Evolutionary conservation across 2,329 filamentous ascomycete genomes (phyloP).

Genomic region (Aspergillus luchuensis): DNA sequence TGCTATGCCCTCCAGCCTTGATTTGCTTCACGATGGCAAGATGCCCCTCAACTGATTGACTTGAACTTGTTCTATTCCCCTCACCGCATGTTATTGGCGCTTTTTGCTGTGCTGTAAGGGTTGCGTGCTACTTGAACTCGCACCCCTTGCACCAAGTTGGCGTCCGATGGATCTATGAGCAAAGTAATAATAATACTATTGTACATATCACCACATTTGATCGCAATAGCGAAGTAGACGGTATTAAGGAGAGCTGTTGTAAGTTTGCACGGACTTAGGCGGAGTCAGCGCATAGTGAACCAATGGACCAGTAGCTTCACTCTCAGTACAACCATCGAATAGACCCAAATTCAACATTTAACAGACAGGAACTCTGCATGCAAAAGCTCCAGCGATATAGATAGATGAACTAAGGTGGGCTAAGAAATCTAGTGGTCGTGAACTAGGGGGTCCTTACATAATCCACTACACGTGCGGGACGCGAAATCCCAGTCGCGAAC

Average conservation of each 20-base stretch:
- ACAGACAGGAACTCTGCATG: no score
- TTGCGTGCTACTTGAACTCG: constrained; percentile 13
- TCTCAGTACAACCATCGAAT: no score
- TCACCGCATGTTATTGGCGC: constrained; percentile 14
- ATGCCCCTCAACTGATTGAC: not conserved
- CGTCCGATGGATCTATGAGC: constrained; percentile 19
- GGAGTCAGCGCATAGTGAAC: no score
- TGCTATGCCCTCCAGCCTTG: not conserved
- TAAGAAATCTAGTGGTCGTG: no score
- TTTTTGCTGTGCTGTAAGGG: constrained; percentile 2
- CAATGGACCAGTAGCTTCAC: not conserved
- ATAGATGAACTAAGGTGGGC: no score
- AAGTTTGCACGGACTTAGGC: no score
- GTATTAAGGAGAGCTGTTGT: not conserved
- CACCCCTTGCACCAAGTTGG: constrained; percentile 12
- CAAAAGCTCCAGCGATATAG: no score
- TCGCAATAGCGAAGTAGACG: constrained; percentile 1
- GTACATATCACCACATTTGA: constrained; percentile 22
- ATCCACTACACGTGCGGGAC: constrained; percentile 16
- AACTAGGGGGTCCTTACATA: constrained; percentile 11
- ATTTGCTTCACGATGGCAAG: not conserved
- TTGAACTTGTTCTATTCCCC: constrained; percentile 19
- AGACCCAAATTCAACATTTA: no score
- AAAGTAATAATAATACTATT: constrained; percentile 27
- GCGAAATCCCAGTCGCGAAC: constrained; percentile 19